A percentile compares a stretch with the other conserved stretches of the same genome.
phyloP scores from a whole-genome alignment of 495 filamentous ascomycete species.

The Hypoxylon subgilvum region DNA sequence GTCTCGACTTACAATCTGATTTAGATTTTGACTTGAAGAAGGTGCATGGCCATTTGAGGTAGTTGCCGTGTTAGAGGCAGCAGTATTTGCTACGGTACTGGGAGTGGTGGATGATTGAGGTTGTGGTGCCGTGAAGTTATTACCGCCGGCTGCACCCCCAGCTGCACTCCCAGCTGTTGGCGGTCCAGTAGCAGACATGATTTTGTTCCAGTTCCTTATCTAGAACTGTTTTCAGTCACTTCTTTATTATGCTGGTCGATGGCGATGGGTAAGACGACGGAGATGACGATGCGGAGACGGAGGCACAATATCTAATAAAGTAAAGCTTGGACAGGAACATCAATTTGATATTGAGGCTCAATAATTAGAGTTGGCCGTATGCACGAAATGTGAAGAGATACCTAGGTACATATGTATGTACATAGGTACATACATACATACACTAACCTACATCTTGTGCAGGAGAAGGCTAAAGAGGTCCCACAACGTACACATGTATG shows the following conservation, averaged over 20 bases:
- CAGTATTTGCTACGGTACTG: constrained; percentile 22
- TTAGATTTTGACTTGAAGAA: constrained; percentile 90
- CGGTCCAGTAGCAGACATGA: constrained; percentile 34
- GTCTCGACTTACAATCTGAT: constrained; percentile 82
- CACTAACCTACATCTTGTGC: too few relatives aligned
- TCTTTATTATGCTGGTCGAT: neutral
- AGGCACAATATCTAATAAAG: too few relatives aligned
- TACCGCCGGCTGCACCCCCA: too few relatives aligned
- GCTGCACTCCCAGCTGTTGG: constrained; percentile 33
- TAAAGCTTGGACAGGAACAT: too few relatives aligned
- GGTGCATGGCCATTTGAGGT: constrained; percentile 55
- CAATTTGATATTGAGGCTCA: constrained; percentile 32
- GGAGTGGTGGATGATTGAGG: constrained; percentile 34
- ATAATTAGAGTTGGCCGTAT: constrained; percentile 7
- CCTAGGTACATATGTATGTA: constrained; percentile 8
- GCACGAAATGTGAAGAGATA: constrained; percentile 2
- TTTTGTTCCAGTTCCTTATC: neutral
- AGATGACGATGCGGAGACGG: too few relatives aligned
- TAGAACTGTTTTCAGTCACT: neutral
- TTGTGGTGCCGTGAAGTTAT: constrained; percentile 31
- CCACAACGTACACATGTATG: too few relatives aligned
- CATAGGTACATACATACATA: neutral
- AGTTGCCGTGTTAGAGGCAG: constrained; percentile 45
- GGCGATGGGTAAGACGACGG: neutral
- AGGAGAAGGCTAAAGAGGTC: too few relatives aligned